Evolutionary conservation across 768 basidiomycete genomes (phyloP).

Genomic region (Rossbeevera mucosa): DNA sequence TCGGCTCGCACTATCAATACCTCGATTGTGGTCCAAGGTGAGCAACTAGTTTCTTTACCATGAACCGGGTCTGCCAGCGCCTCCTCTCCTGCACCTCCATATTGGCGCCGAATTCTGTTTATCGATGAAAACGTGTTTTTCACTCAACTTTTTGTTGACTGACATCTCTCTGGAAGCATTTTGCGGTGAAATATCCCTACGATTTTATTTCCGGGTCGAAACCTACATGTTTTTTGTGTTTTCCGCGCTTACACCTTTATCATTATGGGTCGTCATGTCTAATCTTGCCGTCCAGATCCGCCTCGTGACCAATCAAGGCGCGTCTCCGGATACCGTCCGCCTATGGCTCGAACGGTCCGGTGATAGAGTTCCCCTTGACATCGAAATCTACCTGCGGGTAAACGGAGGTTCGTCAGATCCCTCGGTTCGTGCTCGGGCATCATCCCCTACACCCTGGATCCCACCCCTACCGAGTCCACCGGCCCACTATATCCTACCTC

Average conservation of each 20-base stretch:
- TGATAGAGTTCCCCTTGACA: conserved; percentile 63
- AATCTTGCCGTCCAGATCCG: conserved; percentile 50
- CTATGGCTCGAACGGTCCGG: conserved; percentile 83
- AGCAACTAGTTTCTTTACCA: conserved; percentile 20
- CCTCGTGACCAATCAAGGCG: conserved; percentile 61
- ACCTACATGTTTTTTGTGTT: conserved; percentile 3
- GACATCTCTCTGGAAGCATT: background rate
- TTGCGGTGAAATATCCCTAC: background rate
- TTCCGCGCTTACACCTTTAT: background rate
- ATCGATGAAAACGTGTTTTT: conserved; percentile 16
- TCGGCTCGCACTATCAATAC: conserved; percentile 58
- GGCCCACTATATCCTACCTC: conserved; percentile 38
- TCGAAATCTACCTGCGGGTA: conserved; percentile 72
- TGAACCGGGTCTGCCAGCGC: background rate
- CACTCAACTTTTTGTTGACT: background rate
- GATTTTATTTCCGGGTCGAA: background rate
- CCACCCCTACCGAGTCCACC: conserved; percentile 29
- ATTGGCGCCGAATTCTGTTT: conserved; percentile 17
- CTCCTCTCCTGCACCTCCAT: conserved; percentile 2
- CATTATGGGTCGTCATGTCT: background rate
- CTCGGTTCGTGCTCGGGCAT: conserved; percentile 21
- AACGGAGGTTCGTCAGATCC: conserved; percentile 26
- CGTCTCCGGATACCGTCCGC: conserved; percentile 74
- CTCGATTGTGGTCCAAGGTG: conserved; percentile 75
- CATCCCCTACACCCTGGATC: conserved; percentile 32